A percentile compares a stretch with the other conserved stretches of the same genome.
Evolutionary conservation across 495 filamentous ascomycete genomes (phyloP).

Genomic region (Bacidia gigantensis): DNA sequence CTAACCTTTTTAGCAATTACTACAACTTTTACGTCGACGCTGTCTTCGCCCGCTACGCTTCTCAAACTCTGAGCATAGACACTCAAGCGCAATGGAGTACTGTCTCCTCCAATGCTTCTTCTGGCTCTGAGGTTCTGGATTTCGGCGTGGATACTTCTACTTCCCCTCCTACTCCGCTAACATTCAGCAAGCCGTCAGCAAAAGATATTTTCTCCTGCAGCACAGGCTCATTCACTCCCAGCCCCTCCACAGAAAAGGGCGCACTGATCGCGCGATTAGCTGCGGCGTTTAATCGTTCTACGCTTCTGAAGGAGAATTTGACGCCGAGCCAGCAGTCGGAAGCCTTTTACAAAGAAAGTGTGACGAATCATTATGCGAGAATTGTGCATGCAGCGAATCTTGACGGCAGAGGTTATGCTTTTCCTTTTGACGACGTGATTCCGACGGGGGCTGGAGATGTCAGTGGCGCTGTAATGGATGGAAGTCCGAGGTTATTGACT

Average conservation of each 20-base stretch:
- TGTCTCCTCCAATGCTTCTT: conserved; percentile 16
- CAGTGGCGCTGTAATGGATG: conserved; percentile 47
- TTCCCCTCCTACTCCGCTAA: conserved; percentile 30
- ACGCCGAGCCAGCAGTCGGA: conserved; percentile 36
- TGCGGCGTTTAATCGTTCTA: conserved; percentile 56
- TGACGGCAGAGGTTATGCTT: conserved; percentile 56
- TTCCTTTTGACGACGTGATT: conserved; percentile 67
- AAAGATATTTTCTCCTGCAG: conserved; percentile 59
- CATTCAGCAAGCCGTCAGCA: conserved; percentile 42
- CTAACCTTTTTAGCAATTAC: conserved; percentile 45
- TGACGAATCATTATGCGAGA: conserved; percentile 61
- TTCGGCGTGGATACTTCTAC: conserved; percentile 36
- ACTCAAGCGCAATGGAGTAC: conserved; percentile 44
- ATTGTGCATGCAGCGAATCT: conserved; percentile 50
- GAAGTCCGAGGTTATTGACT: conserved; percentile 41
- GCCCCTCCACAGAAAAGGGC: conserved; percentile 31
- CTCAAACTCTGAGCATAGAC: conserved; percentile 41
- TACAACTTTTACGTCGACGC: conserved; percentile 47
- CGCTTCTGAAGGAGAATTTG: conserved; percentile 34
- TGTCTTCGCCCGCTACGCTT: conserved; percentile 48
- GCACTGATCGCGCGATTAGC: conserved; percentile 51
- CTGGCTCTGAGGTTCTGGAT: neutral
- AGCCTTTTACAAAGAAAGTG: conserved; percentile 37
- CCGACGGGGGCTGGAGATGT: conserved; percentile 43
- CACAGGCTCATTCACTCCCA: conserved; percentile 50